Base-by-base conservation (phyloP, 139 green algal genomes). In the Gonium pectorale region DNA sequence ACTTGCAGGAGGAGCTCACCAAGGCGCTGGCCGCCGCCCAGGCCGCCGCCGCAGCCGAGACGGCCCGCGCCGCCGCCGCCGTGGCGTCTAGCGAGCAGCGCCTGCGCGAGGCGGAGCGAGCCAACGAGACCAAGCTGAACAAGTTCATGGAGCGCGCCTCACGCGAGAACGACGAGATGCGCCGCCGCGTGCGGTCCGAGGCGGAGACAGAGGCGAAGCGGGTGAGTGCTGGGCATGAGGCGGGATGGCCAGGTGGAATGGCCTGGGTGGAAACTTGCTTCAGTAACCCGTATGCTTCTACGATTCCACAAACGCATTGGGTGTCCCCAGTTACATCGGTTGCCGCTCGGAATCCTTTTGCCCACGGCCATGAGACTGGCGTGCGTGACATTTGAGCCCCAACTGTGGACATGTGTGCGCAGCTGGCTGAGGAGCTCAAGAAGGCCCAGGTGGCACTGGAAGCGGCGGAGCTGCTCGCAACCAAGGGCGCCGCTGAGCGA, bases 131-230 rank as follows among this genome's bases (percentile, higher is more conserved):
- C 7, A 29, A 41, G 41, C 56, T 82, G 56, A 41, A 82, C 31
- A 38, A 59, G 27, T 82, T 82, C 31, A 71, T 44, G 56, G 75
- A 82, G 60, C 75, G 75, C 29, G 71, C 75, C 17, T 60, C 56
- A 11, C 38, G 59, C 15, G 75, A 82, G 41, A 72, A 82, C 41
- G 75, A 82, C 75, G 75, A 82, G 40, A 82, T 82, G 75, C 75
- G 75, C 24, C 40, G 59, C 1, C 59, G 59, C 19, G 59, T 82
- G 31, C 59, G 59, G 0, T 29, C 59, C 24, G 75, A 82, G 40
- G 75, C 75, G 1, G 75, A 82, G 59, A 41, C 59, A 2, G 75
- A 82, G 40, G 75, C 59, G 5, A 82, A 82, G 75, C 75, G 75
- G 27, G 75, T 82, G 33, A 31, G 74, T n/a, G 24, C n/a, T 54